These are phyloP conservation scores for Citrus hindsii DNA, from an alignment of 345 rosid genomes.

Conservation along the genomic window DNA sequence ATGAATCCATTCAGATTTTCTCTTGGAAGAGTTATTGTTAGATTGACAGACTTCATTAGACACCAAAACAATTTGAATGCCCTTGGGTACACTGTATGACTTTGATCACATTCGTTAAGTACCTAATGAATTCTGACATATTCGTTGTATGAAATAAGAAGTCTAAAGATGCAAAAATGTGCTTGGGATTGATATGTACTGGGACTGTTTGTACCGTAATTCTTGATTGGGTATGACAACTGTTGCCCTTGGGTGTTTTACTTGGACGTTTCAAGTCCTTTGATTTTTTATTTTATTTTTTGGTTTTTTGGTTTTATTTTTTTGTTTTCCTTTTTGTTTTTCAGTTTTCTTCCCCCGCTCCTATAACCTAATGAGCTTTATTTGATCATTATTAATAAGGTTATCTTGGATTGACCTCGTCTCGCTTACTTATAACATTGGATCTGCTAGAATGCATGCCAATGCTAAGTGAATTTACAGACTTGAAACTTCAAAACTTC, in stretches of 20 bases:
- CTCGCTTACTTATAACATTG: too few relatives aligned
- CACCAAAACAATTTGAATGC: constrained; percentile 12
- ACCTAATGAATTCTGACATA: constrained; percentile 24
- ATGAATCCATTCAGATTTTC: constrained; percentile 10
- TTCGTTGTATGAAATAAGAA: constrained; percentile 29
- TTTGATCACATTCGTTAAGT: constrained; percentile 6
- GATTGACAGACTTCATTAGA: constrained; percentile 20
- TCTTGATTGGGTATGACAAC: not conserved
- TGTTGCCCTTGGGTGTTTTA: not conserved
- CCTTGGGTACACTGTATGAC: constrained; percentile 14
- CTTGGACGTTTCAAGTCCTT: not conserved
- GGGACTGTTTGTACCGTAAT: not conserved
- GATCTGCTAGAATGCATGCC: too few relatives aligned
- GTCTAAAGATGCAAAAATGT: constrained; percentile 15
- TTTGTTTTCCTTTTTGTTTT: too few relatives aligned
- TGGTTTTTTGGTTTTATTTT: too few relatives aligned
- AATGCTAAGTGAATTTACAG: too few relatives aligned
- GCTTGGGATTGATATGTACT: not conserved
- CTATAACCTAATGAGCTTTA: too few relatives aligned
- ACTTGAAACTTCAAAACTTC: too few relatives aligned
- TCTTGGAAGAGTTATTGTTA: constrained; percentile 10
- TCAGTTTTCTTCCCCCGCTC: too few relatives aligned
- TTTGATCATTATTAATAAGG: too few relatives aligned
- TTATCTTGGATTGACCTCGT: too few relatives aligned
- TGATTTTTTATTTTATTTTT: not conserved